Evolutionary conservation across 148 eudicot species (phyloP), one percentile per base, ranked within the genome.

Genomic region (Oxyria digyna): DNA sequence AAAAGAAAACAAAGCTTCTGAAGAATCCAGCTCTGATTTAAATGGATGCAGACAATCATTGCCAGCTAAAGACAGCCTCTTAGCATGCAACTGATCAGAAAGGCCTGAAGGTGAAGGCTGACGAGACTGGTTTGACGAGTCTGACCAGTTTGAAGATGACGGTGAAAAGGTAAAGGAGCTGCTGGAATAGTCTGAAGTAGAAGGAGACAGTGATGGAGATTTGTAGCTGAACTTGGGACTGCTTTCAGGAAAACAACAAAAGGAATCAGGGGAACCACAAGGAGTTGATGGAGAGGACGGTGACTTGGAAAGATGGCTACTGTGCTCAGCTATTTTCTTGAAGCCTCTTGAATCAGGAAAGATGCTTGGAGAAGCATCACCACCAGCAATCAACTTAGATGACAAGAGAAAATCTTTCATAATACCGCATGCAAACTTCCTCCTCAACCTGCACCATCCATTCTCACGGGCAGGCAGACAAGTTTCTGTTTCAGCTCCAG

Each of bases 111-210:
- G 91, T 15, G 94, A 85, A 67, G 94, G 80, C 64, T 82, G 80
- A 57, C 81, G 79, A 67, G 96, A 87, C 49, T 71, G 62, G 82
- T 78, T 84, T 42, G 95, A 82, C 62, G 78, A 80, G 76, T 92
- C 97, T 26, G 97, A 92, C 91, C 93, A 87, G 46, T 81, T 85
- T 70, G 94, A 92, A 38, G 97, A 87, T 1, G 96, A 81, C 20
- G 98, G 98, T 27, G 98, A 92, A 72, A 92, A 85, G 71, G 93
- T 84, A 64, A 89, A 87, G 14, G 89, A 85, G 72, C 85, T 78
- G 72, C 85, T 78, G 15, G 91, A 83, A 71, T 78, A 73, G 26
- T 81, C 96, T 14, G 96, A 89, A 71, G 87, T 80, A 63, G 96
- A 82, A 65, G 97, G 93, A 48, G 97, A 91, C 37, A 82, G 73